Evolutionary conservation across 371 early-diverging fungal species (phyloP).

Genomic region (Batkoa obscura): DNA sequence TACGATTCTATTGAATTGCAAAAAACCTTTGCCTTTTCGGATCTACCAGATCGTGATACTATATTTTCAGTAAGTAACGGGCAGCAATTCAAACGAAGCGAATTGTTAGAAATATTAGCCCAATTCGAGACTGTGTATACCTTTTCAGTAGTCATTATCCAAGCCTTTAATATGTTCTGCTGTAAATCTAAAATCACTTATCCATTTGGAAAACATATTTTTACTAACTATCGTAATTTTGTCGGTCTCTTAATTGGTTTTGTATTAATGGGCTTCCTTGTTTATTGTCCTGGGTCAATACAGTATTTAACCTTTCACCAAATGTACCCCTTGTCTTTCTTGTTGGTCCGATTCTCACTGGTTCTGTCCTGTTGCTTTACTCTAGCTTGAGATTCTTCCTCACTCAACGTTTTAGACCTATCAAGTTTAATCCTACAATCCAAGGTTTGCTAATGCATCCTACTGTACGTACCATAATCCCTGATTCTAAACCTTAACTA

Average conservation of each 20-base stretch:
- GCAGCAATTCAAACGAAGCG: conserved; percentile 23
- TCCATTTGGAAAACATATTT: conserved; percentile 66
- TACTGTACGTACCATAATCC: conserved; percentile 17
- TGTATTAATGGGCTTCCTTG: conserved; percentile 16
- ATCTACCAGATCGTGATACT: too few species aligned
- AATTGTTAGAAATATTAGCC: too few species aligned
- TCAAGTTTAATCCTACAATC: conserved; percentile 48
- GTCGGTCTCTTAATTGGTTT: conserved; percentile 36
- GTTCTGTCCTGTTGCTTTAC: conserved; percentile 54
- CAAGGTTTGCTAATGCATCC: conserved; percentile 52
- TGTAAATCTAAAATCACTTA: conserved; percentile 60
- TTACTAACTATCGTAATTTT: conserved; percentile 52
- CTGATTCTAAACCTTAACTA: too few species aligned
- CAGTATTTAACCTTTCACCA: conserved; percentile 43
- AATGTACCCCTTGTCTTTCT: conserved; percentile 44
- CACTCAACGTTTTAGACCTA: conserved; percentile 29
- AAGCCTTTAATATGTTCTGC: conserved; percentile 81
- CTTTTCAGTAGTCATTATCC: conserved; percentile 59
- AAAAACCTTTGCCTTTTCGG: too few species aligned
- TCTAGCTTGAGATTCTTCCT: conserved; percentile 38
- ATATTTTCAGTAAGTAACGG: conserved; percentile 12
- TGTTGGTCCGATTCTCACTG: conserved; percentile 65
- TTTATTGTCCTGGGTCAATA: conserved; percentile 68
- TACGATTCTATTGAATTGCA: conserved; percentile 5
- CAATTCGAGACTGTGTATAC: conserved; percentile 17